Conservation (phyloP, 805 yeast species). For the Clavispora fructus region DNA sequence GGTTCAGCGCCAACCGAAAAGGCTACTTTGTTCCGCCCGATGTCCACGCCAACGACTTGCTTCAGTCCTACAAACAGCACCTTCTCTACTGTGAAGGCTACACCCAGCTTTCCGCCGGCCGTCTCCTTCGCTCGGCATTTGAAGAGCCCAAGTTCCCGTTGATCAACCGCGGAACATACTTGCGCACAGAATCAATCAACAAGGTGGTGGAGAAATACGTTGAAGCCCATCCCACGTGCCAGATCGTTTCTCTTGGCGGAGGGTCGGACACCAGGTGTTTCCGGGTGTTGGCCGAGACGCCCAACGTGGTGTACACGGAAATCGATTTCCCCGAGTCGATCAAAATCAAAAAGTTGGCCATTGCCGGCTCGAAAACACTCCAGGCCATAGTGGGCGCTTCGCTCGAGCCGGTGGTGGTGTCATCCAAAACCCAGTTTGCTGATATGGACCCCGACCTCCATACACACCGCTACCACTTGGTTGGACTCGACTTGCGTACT, state of each 20-base stretch:
- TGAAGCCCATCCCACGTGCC: slow-evolving; percentile 25
- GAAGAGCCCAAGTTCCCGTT: slow-evolving; percentile 51
- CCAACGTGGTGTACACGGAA: slow-evolving; percentile 46
- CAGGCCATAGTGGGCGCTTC: slow-evolving; percentile 17
- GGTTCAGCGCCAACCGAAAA: slow-evolving; percentile 46
- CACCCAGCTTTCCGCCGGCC: slow-evolving; percentile 31
- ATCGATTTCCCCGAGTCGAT: slow-evolving; percentile 58
- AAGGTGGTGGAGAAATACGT: slow-evolving; percentile 40
- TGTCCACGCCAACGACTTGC: slow-evolving; percentile 26
- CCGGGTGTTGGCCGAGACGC: slow-evolving; percentile 32
- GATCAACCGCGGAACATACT: slow-evolving; percentile 66
- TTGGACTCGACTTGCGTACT: slow-evolving; percentile 51
- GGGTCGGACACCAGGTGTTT: slow-evolving; percentile 76
- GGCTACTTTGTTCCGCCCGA: slow-evolving; percentile 43
- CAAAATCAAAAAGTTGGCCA: slow-evolving; percentile 46
- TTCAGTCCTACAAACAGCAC: slow-evolving; percentile 31
- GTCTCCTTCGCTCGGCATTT: slow-evolving; percentile 37
- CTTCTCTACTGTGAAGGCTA: slow-evolving; percentile 37
- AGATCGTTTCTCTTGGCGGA: slow-evolving; percentile 70
- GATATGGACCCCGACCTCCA: slow-evolving; percentile 24
- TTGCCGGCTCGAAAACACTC: slow-evolving; percentile 29
- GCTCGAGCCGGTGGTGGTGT: slow-evolving; percentile 9
- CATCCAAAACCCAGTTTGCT: slow-evolving; percentile 20
- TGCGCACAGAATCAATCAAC: slow-evolving; percentile 54
- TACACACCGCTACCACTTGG: slow-evolving; percentile 43